These are phyloP conservation scores for Scutellaria barbata DNA, from an alignment of 257 asterid genomes.

Conservation along the genomic window DNA sequence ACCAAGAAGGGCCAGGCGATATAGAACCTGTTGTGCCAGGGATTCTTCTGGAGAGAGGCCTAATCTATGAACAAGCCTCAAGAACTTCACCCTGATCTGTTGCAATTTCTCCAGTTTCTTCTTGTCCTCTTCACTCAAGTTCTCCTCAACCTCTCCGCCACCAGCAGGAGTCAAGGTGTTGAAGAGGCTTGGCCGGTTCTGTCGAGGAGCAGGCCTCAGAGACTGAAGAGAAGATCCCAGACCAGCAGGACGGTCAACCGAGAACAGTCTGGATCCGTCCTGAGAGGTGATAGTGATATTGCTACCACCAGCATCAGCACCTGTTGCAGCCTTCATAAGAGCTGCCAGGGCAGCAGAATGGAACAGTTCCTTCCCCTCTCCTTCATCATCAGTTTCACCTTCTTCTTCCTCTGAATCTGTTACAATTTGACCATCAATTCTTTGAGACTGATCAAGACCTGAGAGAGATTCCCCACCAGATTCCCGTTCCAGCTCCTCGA, in stretches of 20 bases:
- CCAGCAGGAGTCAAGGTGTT: conserved; percentile 45
- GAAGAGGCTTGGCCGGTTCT: conserved; percentile 62
- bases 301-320: conserved; percentile 77
- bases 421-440: conserved; percentile 86
- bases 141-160: conserved; percentile 60
- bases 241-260: conserved; percentile 95
- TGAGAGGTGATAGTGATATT: conserved; percentile 77
- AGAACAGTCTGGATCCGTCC: conserved; percentile 92
- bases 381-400: conserved; percentile 89
- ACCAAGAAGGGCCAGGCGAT: conserved; percentile 75
- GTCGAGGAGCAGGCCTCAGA: conserved; percentile 64
- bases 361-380: conserved; percentile 78
- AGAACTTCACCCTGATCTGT: conserved; percentile 71
- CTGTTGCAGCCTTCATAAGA: conserved; percentile 89
- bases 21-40: conserved; percentile 81
- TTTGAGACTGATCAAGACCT: conserved; percentile 53
- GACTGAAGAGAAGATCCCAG: conserved; percentile 89
- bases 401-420: conserved; percentile 95
- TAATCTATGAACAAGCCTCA: conserved; percentile 84
- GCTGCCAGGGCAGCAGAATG: conserved; percentile 97
- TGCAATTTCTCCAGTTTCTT: conserved; percentile 85
- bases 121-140: conserved; percentile 86
- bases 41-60: conserved; percentile 84
- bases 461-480: conserved; percentile 59
- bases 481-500: conserved; percentile 84